Percentiles rank a stretch among this genome's conserved stretches.
phyloP scores from a whole-genome alignment of 805 yeast species.

The Lipomyces orientalis region DNA sequence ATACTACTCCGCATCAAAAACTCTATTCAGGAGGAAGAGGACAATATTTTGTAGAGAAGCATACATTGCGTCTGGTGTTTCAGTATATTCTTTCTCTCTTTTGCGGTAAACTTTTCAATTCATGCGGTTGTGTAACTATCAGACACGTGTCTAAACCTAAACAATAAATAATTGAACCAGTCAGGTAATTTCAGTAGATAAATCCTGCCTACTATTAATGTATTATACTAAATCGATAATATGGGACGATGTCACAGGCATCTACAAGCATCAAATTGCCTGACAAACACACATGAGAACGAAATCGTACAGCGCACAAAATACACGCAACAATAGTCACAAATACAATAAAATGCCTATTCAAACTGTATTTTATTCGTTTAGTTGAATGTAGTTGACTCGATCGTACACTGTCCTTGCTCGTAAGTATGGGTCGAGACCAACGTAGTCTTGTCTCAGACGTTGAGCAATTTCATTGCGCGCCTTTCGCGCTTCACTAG shows the following conservation, averaged over 20 bases:
- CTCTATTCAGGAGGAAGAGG: slow-evolving; percentile 68
- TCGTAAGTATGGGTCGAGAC: slow-evolving; percentile 81
- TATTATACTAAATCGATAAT: background rate
- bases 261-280: background rate
- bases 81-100: background rate
- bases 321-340: background rate
- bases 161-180: background rate
- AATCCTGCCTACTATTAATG: background rate
- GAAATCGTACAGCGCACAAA: slow-evolving; percentile 1
- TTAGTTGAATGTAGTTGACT: slow-evolving; percentile 52
- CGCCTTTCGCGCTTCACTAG: slow-evolving; percentile 55
- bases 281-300: background rate
- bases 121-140: background rate
- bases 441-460: slow-evolving; percentile 67
- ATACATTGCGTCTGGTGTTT: background rate
- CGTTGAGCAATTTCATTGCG: slow-evolving; percentile 54
- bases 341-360: background rate
- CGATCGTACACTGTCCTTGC: slow-evolving; percentile 81
- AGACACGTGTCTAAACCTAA: background rate
- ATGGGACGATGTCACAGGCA: background rate
- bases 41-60: slow-evolving; percentile 30
- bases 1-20: slow-evolving; percentile 82
- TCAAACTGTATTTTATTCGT: background rate
- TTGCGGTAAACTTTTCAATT: background rate
- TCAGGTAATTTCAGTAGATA: background rate